phyloP scores from a whole-genome alignment of 1,139 yeast genomes.

The Yamadazyma sp. region DNA sequence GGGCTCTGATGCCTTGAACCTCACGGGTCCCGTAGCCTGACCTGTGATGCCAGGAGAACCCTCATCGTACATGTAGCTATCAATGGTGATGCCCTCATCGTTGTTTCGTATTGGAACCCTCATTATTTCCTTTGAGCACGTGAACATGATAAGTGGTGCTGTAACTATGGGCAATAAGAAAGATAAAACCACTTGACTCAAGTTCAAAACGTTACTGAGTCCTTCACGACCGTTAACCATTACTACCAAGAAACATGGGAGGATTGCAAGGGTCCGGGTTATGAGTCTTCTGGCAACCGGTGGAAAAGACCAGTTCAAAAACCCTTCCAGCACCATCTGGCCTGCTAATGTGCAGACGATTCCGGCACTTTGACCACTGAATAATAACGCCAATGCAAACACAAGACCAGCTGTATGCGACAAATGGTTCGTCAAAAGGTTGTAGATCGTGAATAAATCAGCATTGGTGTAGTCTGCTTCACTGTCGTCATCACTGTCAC shows the following conservation, averaged over 20 bases:
- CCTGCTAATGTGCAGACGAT: conserved; percentile 97
- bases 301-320: conserved; percentile 76
- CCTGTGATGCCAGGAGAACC: background rate
- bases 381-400: conserved; percentile 86
- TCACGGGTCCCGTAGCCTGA: conserved; percentile 2
- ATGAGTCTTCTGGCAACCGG: conserved; percentile 85
- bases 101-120: conserved; percentile 51
- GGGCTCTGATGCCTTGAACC: conserved; percentile 38
- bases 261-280: conserved; percentile 81
- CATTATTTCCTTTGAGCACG: conserved; percentile 76
- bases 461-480: conserved; percentile 56
- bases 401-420: conserved; percentile 92
- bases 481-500: conserved; percentile 37
- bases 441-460: conserved; percentile 82
- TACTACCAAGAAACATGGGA: conserved; percentile 86
- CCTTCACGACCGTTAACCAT: conserved; percentile 82
- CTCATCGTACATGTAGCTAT: conserved; percentile 6
- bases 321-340: conserved; percentile 95
- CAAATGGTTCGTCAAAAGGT: conserved; percentile 66
- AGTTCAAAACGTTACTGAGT: conserved; percentile 73
- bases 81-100: conserved; percentile 23
- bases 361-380: conserved; percentile 98
- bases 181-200: conserved; percentile 85
- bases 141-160: conserved; percentile 86
- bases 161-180: conserved; percentile 83